Evolutionary conservation across 306 rosid species (phyloP).

Genomic region (Cucurbita argyrosperma): DNA sequence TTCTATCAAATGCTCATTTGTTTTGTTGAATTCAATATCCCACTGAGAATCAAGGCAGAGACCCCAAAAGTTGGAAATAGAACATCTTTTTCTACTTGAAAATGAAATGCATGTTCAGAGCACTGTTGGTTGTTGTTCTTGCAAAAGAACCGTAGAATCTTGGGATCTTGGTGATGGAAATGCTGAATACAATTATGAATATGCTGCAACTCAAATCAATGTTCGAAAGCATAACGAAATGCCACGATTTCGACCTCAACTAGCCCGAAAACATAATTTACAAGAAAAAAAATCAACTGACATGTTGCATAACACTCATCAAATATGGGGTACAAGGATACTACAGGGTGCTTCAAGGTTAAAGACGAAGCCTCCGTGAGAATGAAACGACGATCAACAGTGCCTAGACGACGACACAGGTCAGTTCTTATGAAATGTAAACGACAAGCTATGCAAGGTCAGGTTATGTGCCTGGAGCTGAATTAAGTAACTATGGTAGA

Average conservation of each 20-base stretch:
- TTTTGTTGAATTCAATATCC: too few relatives aligned
- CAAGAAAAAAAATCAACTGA: not conserved
- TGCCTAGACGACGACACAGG: not conserved
- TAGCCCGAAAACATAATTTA: not conserved
- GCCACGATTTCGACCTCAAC: not conserved
- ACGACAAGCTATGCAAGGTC: not conserved
- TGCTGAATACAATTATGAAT: not conserved
- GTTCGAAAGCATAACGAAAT: not conserved
- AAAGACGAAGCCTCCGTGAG: not conserved
- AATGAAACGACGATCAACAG: not conserved
- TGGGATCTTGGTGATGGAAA: not conserved
- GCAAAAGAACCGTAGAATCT: not conserved
- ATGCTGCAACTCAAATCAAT: not conserved
- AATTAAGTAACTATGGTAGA: constrained; percentile 21
- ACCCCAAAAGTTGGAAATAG: not conserved
- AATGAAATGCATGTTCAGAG: not conserved
- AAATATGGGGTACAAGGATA: not conserved
- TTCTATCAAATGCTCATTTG: too few relatives aligned
- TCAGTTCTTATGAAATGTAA: constrained; percentile 1
- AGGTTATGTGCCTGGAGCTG: constrained; percentile 6
- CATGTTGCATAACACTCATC: not conserved
- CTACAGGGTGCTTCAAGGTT: not conserved
- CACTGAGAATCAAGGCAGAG: not conserved
- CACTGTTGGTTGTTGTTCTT: not conserved
- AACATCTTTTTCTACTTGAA: not conserved